These are phyloP conservation scores for Macrolepiota albuminosa DNA, from an alignment of 768 basidiomycete genomes.

Conservation along the genomic window DNA sequence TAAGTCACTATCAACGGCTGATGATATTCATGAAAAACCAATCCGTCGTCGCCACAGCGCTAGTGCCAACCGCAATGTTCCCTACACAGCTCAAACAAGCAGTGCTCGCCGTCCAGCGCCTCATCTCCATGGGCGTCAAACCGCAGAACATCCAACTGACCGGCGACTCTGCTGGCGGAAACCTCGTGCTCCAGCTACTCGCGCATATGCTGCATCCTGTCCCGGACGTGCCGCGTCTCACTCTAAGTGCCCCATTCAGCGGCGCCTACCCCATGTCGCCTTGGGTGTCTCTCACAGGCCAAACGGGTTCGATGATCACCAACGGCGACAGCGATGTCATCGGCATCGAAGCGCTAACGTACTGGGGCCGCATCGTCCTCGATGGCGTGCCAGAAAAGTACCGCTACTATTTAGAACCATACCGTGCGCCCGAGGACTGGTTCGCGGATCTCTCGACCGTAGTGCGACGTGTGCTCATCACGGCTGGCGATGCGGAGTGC, in stretches of 20 bases:
- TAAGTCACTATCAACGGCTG: neutral
- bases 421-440: conserved; percentile 27
- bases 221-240: conserved; percentile 11
- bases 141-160: conserved; percentile 24
- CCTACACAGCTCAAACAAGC: conserved; percentile 26
- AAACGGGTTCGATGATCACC: conserved; percentile 9
- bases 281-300: conserved; percentile 19
- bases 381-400: conserved; percentile 17
- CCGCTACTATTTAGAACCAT: conserved; percentile 27
- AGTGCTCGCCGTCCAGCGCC: conserved; percentile 21
- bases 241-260: conserved; percentile 15
- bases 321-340: conserved; percentile 18
- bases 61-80: conserved; percentile 23
- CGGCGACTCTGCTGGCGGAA: conserved; percentile 31
- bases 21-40: no score
- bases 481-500: conserved; percentile 29
- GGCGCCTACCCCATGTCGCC: conserved; percentile 29
- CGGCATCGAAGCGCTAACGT: conserved; percentile 4
- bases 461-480: conserved; percentile 30
- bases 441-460: conserved; percentile 26
- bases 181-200: conserved; percentile 24
- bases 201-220: conserved; percentile 28
- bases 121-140: conserved; percentile 21
- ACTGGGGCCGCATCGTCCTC: conserved; percentile 15
- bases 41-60: conserved; percentile 9